phyloP scores from a whole-genome alignment of 2,329 filamentous ascomycete genomes.

The Anthostomella pinea region DNA sequence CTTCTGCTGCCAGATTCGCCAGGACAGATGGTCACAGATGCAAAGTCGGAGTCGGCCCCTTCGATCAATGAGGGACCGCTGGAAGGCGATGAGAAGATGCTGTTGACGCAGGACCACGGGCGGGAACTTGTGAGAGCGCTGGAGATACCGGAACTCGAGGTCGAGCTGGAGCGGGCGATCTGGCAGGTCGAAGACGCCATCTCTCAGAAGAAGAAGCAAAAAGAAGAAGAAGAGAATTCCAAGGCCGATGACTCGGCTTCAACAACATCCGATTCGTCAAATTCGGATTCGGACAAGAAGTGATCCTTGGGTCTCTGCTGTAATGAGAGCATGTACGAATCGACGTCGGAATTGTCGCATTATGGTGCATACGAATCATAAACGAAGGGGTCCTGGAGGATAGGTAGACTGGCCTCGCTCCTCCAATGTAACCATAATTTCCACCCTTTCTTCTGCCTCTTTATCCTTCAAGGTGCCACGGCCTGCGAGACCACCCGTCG shows the following conservation, averaged over 20 bases:
- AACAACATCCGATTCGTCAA: constrained; percentile 6
- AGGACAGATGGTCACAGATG: constrained; percentile 25
- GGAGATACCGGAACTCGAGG: constrained; percentile 65
- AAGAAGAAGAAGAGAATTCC: constrained; percentile 28
- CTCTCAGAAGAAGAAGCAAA: no score
- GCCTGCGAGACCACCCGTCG: no score
- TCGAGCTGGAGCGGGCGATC: constrained; percentile 73
- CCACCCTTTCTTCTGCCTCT: no score
- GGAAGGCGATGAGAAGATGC: constrained; percentile 43
- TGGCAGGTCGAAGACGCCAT: constrained; percentile 64
- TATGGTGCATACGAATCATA: constrained; percentile 14
- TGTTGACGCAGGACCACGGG: constrained; percentile 52
- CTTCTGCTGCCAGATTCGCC: constrained; percentile 26
- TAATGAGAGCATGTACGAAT: constrained; percentile 14
- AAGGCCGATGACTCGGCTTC: constrained; percentile 12
- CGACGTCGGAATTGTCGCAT: constrained; percentile 1
- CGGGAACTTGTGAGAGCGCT: constrained; percentile 59
- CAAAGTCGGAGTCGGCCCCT: constrained; percentile 20
- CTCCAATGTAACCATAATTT: constrained; percentile 7
- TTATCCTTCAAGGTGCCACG: no score
- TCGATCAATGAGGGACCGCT: constrained; percentile 7
- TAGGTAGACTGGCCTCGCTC: constrained; percentile 11
- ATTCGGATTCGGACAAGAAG: constrained; percentile 16
- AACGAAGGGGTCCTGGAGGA: constrained; percentile 6
- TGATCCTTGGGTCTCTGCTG: constrained; percentile 1